Conservation (phyloP, 2,329 filamentous ascomycete species). For the Cordyceps fumosorosea region DNA sequence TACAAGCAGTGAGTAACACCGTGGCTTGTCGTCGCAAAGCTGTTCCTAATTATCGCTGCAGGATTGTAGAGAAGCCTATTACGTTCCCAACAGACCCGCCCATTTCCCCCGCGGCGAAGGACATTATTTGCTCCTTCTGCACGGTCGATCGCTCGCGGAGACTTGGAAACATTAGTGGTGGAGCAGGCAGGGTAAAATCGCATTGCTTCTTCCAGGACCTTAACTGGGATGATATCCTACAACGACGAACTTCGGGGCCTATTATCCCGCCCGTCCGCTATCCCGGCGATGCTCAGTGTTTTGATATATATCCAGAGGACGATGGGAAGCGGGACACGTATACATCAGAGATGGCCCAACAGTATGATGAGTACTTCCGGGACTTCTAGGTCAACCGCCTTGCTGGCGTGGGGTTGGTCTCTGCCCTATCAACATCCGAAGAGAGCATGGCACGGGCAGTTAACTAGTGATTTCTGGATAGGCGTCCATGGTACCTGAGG, state of each 20-base stretch:
- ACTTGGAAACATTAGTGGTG: conserved; percentile 71
- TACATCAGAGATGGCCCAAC: conserved; percentile 58
- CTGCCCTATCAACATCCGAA: neutral
- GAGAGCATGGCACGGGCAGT: neutral
- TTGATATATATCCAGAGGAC: conserved; percentile 77
- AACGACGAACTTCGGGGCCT: conserved; percentile 58
- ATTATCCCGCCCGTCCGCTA: conserved; percentile 70
- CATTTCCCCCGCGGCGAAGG: conserved; percentile 62
- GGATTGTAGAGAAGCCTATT: conserved; percentile 73
- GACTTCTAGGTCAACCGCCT: conserved; percentile 49
- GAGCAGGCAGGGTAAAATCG: conserved; percentile 62
- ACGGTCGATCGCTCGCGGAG: conserved; percentile 72
- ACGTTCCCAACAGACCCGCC: conserved; percentile 61
- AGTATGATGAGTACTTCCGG: conserved; percentile 65
- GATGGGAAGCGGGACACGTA: conserved; percentile 59
- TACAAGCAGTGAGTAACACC: conserved; percentile 60
- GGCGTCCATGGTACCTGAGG: neutral
- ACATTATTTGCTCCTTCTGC: conserved; percentile 70
- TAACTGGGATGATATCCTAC: conserved; percentile 67
- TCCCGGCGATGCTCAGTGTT: conserved; percentile 71
- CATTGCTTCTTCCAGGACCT: conserved; percentile 70
- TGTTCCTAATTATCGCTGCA: conserved; percentile 25
- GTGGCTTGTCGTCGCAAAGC: neutral
- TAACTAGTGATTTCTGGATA: neutral
- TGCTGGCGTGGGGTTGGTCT: neutral